A percentile compares a stretch with the other conserved stretches of the same genome.
phyloP scores from a whole-genome alignment of 1,284 basidiomycete species.

The Stereum hirsutum region DNA sequence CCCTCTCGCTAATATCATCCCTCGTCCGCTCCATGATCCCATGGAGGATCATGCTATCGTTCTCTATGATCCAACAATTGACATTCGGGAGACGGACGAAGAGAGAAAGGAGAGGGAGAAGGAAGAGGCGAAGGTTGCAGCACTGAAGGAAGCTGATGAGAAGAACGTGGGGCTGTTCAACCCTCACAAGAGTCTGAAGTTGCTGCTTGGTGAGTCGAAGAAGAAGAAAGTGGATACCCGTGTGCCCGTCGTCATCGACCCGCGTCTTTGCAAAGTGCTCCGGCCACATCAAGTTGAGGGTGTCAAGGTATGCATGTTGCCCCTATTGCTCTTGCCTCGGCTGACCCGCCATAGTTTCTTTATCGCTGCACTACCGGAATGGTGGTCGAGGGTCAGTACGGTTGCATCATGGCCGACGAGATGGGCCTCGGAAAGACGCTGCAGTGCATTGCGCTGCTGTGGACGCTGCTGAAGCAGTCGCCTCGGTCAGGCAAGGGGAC shows the following conservation, averaged over 20 bases:
- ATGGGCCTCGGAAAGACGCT: slow-evolving; percentile 97
- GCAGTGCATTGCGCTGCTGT: slow-evolving; percentile 94
- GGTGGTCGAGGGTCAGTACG: slow-evolving; percentile 87
- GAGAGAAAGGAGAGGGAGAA: slow-evolving; percentile 64
- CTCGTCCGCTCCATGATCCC: slow-evolving; percentile 90
- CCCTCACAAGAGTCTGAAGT: slow-evolving; percentile 87
- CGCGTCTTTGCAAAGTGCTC: slow-evolving; percentile 77
- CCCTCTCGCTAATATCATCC: slow-evolving; percentile 75
- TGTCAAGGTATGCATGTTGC: slow-evolving; percentile 65
- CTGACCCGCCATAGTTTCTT: slow-evolving; percentile 57
- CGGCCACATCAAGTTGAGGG: slow-evolving; percentile 98
- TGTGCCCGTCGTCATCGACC: slow-evolving; percentile 96
- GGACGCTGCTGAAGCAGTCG: slow-evolving; percentile 97
- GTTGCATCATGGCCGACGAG: slow-evolving; percentile 98
- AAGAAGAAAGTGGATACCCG: slow-evolving; percentile 66
- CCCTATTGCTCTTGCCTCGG: slow-evolving; percentile 4
- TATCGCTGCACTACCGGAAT: slow-evolving; percentile 94
- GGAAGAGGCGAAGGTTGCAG: slow-evolving; percentile 58
- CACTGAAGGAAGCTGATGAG: slow-evolving; percentile 55
- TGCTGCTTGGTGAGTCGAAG: slow-evolving; percentile 70
- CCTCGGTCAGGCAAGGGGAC: slow-evolving; percentile 79
- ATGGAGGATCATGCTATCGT: slow-evolving; percentile 99
- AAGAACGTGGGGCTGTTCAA: slow-evolving; percentile 69
- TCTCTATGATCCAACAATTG: slow-evolving; percentile 93
- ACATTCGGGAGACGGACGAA: slow-evolving; percentile 83